These are phyloP conservation scores for Hemileia vastatrix DNA, from an alignment of 1,284 basidiomycete genomes.

Conservation along the genomic window DNA sequence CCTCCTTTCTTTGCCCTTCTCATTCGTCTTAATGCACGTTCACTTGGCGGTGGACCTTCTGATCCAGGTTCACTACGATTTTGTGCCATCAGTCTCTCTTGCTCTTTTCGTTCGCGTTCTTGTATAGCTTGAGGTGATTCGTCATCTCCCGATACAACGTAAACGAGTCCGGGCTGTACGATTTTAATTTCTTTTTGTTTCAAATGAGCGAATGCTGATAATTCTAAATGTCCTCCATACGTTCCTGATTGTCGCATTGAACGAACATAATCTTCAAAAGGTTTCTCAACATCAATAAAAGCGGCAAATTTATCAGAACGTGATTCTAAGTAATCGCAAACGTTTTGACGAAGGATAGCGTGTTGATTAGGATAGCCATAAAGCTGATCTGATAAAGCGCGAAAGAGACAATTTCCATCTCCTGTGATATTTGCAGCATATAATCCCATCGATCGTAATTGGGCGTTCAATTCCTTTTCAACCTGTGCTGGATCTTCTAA, in stretches of 20 bases:
- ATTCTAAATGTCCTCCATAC: constrained; percentile 81
- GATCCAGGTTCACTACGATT: no score
- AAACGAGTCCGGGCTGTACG: constrained; percentile 63
- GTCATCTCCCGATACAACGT: constrained; percentile 38
- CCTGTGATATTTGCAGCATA: constrained; percentile 54
- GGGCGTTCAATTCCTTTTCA: constrained; percentile 5
- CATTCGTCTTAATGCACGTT: no score
- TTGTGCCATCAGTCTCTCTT: no score
- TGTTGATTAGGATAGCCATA: constrained; percentile 66
- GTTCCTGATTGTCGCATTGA: constrained; percentile 61
- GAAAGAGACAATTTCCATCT: constrained; percentile 80
- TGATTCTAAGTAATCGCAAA: constrained; percentile 68
- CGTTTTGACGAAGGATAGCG: constrained; percentile 58
- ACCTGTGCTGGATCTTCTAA: constrained; percentile 10
- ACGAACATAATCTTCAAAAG: no score
- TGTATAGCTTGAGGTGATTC: constrained; percentile 26
- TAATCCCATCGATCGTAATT: constrained; percentile 29
- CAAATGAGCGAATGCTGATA: constrained; percentile 78
- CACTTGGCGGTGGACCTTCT: no score
- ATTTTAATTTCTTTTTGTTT: constrained; percentile 71
- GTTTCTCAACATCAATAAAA: constrained; percentile 83
- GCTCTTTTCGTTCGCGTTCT: no score
- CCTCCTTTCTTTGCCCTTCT: no score
- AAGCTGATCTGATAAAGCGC: constrained; percentile 66
- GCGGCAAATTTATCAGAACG: constrained; percentile 66